A percentile compares a stretch with the other conserved stretches of the same genome.
Evolutionary conservation across 2,329 filamentous ascomycete genomes (phyloP).

Genomic region (Nemania sp.): DNA sequence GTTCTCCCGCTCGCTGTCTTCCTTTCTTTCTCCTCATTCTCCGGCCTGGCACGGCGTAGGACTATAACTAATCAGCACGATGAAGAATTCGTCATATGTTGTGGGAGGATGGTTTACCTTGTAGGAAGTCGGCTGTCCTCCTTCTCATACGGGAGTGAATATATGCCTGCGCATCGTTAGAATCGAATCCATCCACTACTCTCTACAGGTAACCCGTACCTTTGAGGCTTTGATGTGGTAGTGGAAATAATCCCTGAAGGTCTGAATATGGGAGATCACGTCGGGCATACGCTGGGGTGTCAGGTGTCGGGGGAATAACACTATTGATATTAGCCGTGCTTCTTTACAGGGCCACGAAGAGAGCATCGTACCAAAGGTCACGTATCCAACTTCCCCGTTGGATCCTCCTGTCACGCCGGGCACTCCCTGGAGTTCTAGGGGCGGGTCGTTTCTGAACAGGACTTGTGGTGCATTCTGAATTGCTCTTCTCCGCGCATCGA

Average conservation of each 20-base stretch:
- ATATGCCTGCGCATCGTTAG: constrained; percentile 64
- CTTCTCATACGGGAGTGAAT: constrained; percentile 98
- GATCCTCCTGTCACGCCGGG: constrained; percentile 78
- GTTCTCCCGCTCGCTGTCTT: constrained; percentile 97
- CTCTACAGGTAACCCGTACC: constrained; percentile 46
- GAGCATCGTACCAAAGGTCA: constrained; percentile 79
- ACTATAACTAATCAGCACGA: constrained; percentile 56
- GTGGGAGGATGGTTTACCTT: constrained; percentile 71
- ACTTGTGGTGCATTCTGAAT: constrained; percentile 99
- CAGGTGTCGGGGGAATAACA: constrained; percentile 93
- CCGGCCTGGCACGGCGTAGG: constrained; percentile 91
- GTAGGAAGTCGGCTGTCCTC: constrained; percentile 96
- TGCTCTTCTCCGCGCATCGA: constrained; percentile 89
- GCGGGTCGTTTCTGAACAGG: constrained; percentile 91
- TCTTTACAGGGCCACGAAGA: not conserved
- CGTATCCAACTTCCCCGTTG: constrained; percentile 90
- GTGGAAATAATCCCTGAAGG: constrained; percentile 99
- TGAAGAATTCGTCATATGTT: constrained; percentile 36
- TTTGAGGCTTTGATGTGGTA: constrained; percentile 99
- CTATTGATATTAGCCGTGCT: constrained; percentile 50
- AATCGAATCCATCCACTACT: not conserved
- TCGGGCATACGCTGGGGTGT: constrained; percentile 88
- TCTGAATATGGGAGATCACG: constrained; percentile 98
- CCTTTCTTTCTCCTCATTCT: constrained; percentile 94
- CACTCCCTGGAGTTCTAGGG: constrained; percentile 85